A percentile compares a stretch with the other conserved stretches of the same genome.
phyloP scores from a whole-genome alignment of 2,329 filamentous ascomycete species.

The Clarireedia monteithiana region DNA sequence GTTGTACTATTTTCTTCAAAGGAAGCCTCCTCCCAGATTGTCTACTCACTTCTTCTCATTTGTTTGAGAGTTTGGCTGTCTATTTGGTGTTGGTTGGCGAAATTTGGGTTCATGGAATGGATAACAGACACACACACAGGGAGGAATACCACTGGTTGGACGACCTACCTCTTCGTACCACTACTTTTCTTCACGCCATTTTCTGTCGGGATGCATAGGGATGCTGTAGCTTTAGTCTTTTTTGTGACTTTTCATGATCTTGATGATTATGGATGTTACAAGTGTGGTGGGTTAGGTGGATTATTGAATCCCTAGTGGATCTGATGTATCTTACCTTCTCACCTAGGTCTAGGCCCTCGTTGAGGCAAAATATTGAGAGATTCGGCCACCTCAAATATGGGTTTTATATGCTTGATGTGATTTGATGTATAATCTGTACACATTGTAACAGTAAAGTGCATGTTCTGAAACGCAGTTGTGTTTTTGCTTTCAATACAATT shows the following conservation, averaged over 20 bases:
- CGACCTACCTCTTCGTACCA: constrained; percentile 29
- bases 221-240: constrained; percentile 28
- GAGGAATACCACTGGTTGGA: constrained; percentile 25
- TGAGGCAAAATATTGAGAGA: constrained; percentile 29
- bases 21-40: background rate
- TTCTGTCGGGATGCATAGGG: constrained; percentile 31
- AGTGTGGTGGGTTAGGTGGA: constrained; percentile 25
- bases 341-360: constrained; percentile 24
- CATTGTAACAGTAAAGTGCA: too few relatives aligned
- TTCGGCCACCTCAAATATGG: constrained; percentile 29
- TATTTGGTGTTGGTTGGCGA: background rate
- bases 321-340: constrained; percentile 2
- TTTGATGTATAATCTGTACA: too few relatives aligned
- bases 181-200: constrained; percentile 21
- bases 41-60: background rate
- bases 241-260: constrained; percentile 23
- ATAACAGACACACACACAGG: constrained; percentile 7
- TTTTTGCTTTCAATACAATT: too few relatives aligned
- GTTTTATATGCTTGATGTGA: background rate
- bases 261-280: constrained; percentile 25
- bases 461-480: too few relatives aligned
- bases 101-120: background rate
- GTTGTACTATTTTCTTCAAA: constrained; percentile 16
- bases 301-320: constrained; percentile 25
- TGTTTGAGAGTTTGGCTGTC: constrained; percentile 14